Base-by-base conservation (phyloP, 78 protist species). In the Chrysochromulina tobinii region DNA sequence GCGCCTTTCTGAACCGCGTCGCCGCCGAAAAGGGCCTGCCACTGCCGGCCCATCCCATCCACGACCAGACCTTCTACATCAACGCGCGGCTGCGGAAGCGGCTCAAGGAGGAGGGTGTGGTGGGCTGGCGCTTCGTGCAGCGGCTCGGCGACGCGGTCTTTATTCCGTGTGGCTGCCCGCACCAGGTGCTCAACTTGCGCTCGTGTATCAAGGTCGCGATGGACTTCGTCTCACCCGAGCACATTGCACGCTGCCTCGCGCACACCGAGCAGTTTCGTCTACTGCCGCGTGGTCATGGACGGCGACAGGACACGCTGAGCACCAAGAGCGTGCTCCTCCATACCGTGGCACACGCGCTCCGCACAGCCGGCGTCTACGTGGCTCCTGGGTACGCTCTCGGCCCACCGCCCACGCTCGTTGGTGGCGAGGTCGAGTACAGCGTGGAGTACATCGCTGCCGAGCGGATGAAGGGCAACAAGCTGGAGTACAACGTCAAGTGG, bases 141-240 rank as follows among this genome's bases (percentile, higher is more conserved):
- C 87, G 87, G 51, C 51, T 21, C 50, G 87, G 87, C 57, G 87
- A 79, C 23, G 61, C 48, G 38, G 87, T 79, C 64, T 54, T 79
- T 48, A 54, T 79, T 12, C 87, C 87, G 15, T 59, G 64, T 0
- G 87, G 87, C 20, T 79, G 87, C 61, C 50, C 64, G 18, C 87
- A 79, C 38, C 87, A 79, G 48, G 87, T 75, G 83, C 57, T 75
- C 83, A 79, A 79, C 48, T 0, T 79, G 51, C 61, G 87, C 87
- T 0, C 59, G 18, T 79, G 51, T 18, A 79, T 79, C 61, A 79
- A 79, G 61, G 61, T 79, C 8, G 87, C 87, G 48, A 21, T 20
- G 21, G 87, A 79, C 61, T 79, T 79, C 64, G 87, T 79, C 25
- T 75, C 84, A 23, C 84, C 84, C 0, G 59, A 75, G 27, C 3